Evolutionary conservation across 2,329 filamentous ascomycete genomes (phyloP), one percentile per base, ranked within the genome.

Genomic region (Aspergillus tamarii): DNA sequence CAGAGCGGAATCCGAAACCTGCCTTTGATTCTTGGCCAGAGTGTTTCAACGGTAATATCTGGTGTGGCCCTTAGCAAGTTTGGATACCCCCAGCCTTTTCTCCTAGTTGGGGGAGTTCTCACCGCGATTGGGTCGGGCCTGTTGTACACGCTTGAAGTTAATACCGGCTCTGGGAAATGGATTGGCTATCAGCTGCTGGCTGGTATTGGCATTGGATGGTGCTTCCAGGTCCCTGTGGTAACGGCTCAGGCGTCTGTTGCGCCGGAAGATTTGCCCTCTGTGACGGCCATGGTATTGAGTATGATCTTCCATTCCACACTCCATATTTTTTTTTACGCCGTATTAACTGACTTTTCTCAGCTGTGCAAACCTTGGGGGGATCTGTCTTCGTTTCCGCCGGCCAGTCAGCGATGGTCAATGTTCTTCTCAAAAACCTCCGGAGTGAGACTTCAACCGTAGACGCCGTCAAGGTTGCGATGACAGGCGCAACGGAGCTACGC

Each of bases 1-100:
- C 59, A 69, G 28, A 78, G 75, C 2, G 82, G 82, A 6, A 72
- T 84, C 14, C 70, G 74, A 39, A 82, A 80, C 57, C 67, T 84
- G 12, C 77, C 81, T 19, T 66, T 82, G 16, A 75, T 84, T 4
- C 64, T 83, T 3, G 70, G 70, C 1, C 61, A 69, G 16, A 68
- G 69, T 11, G 63, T 80, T 19, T 69, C 67, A 45, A 71, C 72
- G 1, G 61, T 77, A 36, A 30, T 68, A 19, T 66, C 69, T 4
- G 77, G 77, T 9, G 66, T 61, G 8, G 19, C 72, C 9, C 64
- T 79, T 23, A 70, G 68, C 3, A 64, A 66, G 14, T 67, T 66
- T 28, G 75, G 72, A 10, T 65, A 72, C 43, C 70, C 69, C 28
- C 63, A 68, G 1, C 74, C 74, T 8, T 64, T 77, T 36, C 63